Evolutionary conservation across 768 basidiomycete genomes (phyloP), one percentile per base, ranked within the genome.

Genomic region (Atractiella rhizophila): DNA sequence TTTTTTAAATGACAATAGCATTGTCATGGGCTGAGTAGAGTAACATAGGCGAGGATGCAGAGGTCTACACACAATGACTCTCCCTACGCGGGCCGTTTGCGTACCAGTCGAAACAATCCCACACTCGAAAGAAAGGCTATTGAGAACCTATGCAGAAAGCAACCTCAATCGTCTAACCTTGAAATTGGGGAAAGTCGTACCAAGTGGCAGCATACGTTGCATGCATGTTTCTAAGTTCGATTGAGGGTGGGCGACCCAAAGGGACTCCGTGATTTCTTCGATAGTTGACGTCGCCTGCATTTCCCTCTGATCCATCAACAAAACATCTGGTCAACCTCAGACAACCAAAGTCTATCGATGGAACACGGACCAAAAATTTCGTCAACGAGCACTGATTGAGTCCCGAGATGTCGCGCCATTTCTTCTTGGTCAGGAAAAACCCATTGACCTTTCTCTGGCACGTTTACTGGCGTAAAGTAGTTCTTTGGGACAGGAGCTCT

Each of bases 141-240:
- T n/a, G n/a, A n/a, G n/a, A n/a, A n/a, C n/a, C n/a, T n/a, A n/a
- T n/a, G n/a, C n/a, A n/a, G n/a, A n/a, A n/a, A n/a, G n/a, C n/a
- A n/a, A n/a, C n/a, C n/a, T n/a, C n/a, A n/a, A n/a, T n/a, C n/a
- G n/a, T n/a, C n/a, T n/a, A n/a, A n/a, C n/a, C n/a, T n/a, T n/a
- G n/a, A n/a, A n/a, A n/a, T n/a, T n/a, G n/a, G n/a, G n/a, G n/a
- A n/a, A n/a, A n/a, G n/a, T n/a, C n/a, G n/a, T n/a, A 85, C 91
- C 91, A 98, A 10, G 86, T 98, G 13, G 77, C 68, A 4, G 91
- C 81, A 60, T 98, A 98, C 10, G 82, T 85, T 6, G 80, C 66
- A 61, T 98, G 91, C 28, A 81, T 71, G 58, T 98, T 98, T 35
- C 91, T 68, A 33, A 98, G 62, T 52, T 94, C 82, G 20, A 94